A percentile compares a stretch with the other conserved stretches of the same genome.
Evolutionary conservation across 768 basidiomycete species (phyloP).

Genomic region (Kwoniella shandongensis): DNA sequence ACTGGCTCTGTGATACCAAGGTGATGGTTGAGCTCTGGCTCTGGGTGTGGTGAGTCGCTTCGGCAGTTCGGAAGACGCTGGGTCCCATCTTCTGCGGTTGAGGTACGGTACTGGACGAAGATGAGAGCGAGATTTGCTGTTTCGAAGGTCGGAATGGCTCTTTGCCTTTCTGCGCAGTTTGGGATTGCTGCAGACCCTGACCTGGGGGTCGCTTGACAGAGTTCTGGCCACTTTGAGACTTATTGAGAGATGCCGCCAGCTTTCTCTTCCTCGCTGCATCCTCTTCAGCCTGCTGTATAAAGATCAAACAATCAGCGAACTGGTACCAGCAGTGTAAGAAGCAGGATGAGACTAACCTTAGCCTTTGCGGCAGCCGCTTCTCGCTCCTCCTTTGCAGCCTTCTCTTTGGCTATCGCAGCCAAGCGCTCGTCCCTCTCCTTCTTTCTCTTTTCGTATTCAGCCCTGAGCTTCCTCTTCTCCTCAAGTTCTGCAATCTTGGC

Average conservation of each 20-base stretch:
- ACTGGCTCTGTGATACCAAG: slow-evolving; percentile 23
- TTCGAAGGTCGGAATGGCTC: slow-evolving; percentile 34
- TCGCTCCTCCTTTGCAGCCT: slow-evolving; percentile 35
- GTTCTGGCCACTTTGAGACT: slow-evolving; percentile 15
- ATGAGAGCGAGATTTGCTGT: slow-evolving; percentile 6
- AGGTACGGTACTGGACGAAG: slow-evolving; percentile 5
- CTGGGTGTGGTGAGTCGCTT: slow-evolving; percentile 4
- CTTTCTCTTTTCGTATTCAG: slow-evolving; percentile 22
- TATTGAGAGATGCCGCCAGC: slow-evolving; percentile 28
- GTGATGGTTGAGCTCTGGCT: slow-evolving; percentile 31
- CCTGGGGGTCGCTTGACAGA: neutral
- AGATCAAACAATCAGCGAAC: too few species aligned
- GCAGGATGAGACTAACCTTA: slow-evolving; percentile 29
- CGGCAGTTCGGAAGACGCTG: slow-evolving; percentile 35
- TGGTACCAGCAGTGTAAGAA: neutral
- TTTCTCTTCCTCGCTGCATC: slow-evolving; percentile 40
- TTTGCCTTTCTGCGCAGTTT: slow-evolving; percentile 21
- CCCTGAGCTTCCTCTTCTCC: slow-evolving; percentile 25
- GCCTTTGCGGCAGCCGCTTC: slow-evolving; percentile 26
- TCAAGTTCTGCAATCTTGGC: slow-evolving; percentile 63
- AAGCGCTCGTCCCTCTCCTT: slow-evolving; percentile 26
- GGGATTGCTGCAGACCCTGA: slow-evolving; percentile 4
- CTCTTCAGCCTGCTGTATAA: slow-evolving; percentile 19
- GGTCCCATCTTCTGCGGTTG: slow-evolving; percentile 36
- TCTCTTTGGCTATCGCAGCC: slow-evolving; percentile 30